Evolutionary conservation across 2,329 filamentous ascomycete species (phyloP), one percentile per base, ranked within the genome.

Genomic region (Zymoseptoria brevis): DNA sequence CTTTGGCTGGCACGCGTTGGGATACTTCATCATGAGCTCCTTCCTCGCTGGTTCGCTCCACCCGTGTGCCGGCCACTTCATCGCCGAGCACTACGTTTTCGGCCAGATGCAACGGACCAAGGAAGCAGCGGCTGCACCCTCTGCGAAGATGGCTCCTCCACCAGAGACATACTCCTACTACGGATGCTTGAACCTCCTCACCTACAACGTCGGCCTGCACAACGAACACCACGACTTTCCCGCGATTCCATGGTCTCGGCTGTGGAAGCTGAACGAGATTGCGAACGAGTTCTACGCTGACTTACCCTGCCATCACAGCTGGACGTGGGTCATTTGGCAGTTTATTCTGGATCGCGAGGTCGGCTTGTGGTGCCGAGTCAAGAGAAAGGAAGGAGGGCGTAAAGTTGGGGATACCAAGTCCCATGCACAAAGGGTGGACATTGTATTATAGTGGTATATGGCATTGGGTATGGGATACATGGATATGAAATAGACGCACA

Each of bases 211-310:
- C 52, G 94, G 94, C 56, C 79, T 96, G 70, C 94, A 99, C 80
- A 99, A 99, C 73, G 94, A 99, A 80, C 94, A 99, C 76, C 94
- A 99, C 75, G 94, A 99, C 75, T 99, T 99, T 77, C 94, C 94
- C 9, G 94, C 94, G 53, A 84, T 99, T 53, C 93, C 94, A 0
- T 99, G 94, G 94, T 96, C 91, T 8, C 82, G 88, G 30, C 81
- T 99, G 48, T 88, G 87, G 57, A 81, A 81, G 71, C 79, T 99
- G 57, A 85, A 92, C 71, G 77, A 84, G 63, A 88, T 95, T 58
- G 94, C 94, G 1, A 82, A 82, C 64, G 94, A 97, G 75, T 99
- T 96, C 73, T 99, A 99, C 76, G 85, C 87, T 64, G 88, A 89
- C 60, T 78, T 99, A 66, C 94, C 94, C 8, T 83, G 82, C 64